phyloP scores from a whole-genome alignment of 2,329 filamentous ascomycete genomes.

The Colletotrichum somersetense region DNA sequence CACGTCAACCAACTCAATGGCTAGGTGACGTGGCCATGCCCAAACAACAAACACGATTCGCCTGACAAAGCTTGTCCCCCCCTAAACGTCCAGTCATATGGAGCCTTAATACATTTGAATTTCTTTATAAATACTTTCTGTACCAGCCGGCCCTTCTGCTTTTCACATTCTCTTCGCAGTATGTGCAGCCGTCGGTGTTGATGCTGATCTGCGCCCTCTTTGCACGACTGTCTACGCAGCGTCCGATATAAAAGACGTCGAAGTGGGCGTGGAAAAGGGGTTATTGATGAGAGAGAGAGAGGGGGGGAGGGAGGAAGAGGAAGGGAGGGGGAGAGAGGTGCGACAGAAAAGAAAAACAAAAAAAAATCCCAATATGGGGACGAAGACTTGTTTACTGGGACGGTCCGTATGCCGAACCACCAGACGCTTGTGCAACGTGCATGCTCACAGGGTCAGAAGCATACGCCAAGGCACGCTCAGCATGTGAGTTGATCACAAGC shows the following conservation, averaged over 20 bases:
- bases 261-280: background rate
- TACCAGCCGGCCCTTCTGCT: background rate
- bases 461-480: background rate
- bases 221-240: background rate
- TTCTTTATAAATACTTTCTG: slow-evolving; percentile 4
- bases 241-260: background rate
- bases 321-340: background rate
- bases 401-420: background rate
- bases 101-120: background rate
- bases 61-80: background rate
- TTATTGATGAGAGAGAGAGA: background rate
- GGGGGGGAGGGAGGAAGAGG: background rate
- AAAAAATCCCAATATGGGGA: background rate
- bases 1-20: background rate
- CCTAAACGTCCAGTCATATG: background rate
- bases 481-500: background rate
- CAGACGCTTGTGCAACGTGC: background rate
- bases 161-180: background rate
- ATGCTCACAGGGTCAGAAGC: background rate
- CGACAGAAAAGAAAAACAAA: background rate
- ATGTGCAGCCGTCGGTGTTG: background rate
- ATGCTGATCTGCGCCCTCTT: background rate
- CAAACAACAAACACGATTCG: background rate
- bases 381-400: background rate
- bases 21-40: background rate